Percentiles rank a stretch among this genome's conserved stretches.
Evolutionary conservation across 768 basidiomycete genomes (phyloP).

Genomic region (Polyporus arcularius): DNA sequence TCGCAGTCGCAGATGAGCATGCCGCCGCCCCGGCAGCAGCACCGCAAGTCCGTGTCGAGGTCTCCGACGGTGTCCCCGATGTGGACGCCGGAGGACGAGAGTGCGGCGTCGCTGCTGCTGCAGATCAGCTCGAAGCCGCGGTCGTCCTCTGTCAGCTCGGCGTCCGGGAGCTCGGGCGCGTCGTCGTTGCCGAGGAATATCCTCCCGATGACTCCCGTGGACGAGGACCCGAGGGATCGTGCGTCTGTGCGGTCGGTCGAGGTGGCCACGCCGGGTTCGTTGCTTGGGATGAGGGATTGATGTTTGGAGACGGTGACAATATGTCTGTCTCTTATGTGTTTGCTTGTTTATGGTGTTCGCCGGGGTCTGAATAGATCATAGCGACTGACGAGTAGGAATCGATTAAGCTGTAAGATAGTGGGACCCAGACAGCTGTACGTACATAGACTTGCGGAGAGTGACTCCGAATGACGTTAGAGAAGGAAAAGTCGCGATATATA

Average conservation of each 20-base stretch:
- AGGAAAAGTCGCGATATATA: no score
- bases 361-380: no score
- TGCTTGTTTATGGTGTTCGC: neutral
- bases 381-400: no score
- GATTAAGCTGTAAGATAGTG: neutral
- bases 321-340: neutral
- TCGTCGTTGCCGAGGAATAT: conserved; percentile 7
- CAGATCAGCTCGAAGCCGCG: conserved; percentile 56
- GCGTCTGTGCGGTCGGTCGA: conserved; percentile 11
- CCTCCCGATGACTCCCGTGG: neutral
- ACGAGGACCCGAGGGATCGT: conserved; percentile 4
- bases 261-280: conserved; percentile 26
- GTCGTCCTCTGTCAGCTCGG: conserved; percentile 34
- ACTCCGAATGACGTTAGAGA: no score
- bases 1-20: conserved; percentile 6
- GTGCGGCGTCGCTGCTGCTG: conserved; percentile 64
- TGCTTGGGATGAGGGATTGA: conserved; percentile 26
- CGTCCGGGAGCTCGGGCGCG: conserved; percentile 6
- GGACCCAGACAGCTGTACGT: neutral
- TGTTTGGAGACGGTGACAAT: no score
- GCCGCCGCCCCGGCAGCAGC: conserved; percentile 27
- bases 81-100: conserved; percentile 66
- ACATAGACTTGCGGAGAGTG: neutral
- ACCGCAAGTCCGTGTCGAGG: conserved; percentile 21
- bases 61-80: conserved; percentile 28